Conservation (phyloP, 2,329 filamentous ascomycete genomes). For the Pseudopyricularia cyperi region DNA sequence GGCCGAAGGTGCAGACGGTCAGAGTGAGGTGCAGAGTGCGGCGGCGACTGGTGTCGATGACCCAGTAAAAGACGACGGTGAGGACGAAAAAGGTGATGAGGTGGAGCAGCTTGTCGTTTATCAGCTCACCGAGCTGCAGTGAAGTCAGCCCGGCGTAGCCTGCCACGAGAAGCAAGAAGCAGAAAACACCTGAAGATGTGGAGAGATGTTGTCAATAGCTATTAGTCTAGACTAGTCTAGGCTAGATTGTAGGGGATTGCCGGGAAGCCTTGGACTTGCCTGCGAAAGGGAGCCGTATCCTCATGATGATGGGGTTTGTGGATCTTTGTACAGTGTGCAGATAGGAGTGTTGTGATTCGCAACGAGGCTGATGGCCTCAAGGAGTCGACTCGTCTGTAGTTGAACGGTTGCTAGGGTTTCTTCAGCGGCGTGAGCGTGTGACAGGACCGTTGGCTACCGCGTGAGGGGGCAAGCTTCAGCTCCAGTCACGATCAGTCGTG, state of each 20-base stretch:
- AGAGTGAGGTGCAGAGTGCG: slow-evolving; percentile 76
- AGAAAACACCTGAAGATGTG: slow-evolving; percentile 46
- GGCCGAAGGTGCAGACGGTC: slow-evolving; percentile 58
- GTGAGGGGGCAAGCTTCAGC: neutral
- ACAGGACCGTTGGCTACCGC: no score
- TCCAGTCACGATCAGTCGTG: neutral
- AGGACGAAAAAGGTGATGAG: slow-evolving; percentile 80
- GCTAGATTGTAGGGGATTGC: neutral
- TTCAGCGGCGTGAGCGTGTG: no score
- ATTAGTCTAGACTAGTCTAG: neutral
- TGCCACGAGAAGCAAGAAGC: slow-evolving; percentile 58
- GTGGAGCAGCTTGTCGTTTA: slow-evolving; percentile 88
- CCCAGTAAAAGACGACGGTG: slow-evolving; percentile 89
- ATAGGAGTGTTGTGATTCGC: neutral
- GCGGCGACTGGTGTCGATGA: slow-evolving; percentile 79
- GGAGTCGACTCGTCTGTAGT: no score
- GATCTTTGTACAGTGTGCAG: neutral
- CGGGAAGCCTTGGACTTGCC: slow-evolving; percentile 36
- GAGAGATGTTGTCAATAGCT: neutral
- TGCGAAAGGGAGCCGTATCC: slow-evolving; percentile 79
- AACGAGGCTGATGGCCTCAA: no score
- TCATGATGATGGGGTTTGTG: slow-evolving; percentile 38
- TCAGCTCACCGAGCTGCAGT: slow-evolving; percentile 37
- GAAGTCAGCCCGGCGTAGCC: slow-evolving; percentile 70
- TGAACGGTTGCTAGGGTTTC: no score